Conservation (phyloP, 2,329 filamentous ascomycete species). For the Pestalotiopsis sp. region DNA sequence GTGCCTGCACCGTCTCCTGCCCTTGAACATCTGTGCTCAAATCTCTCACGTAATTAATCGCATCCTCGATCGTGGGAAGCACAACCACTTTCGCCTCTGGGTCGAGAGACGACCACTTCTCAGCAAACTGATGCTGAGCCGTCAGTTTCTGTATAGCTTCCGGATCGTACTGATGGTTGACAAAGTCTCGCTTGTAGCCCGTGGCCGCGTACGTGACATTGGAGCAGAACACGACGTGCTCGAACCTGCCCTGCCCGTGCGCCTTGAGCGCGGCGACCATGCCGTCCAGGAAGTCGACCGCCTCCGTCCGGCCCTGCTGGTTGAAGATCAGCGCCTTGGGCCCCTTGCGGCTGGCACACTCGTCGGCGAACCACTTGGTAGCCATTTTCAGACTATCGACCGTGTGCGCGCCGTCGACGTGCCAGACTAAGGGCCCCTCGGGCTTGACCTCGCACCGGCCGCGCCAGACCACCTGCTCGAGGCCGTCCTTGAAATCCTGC, state of each 20-base stretch:
- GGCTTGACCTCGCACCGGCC: slow-evolving; percentile 73
- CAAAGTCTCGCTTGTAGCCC: slow-evolving; percentile 59
- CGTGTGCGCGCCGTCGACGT: slow-evolving; percentile 93
- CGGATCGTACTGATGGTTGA: slow-evolving; percentile 57
- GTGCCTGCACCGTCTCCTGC: slow-evolving; percentile 43
- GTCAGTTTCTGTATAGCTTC: slow-evolving; percentile 54
- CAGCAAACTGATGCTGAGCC: slow-evolving; percentile 54
- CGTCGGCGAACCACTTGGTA: slow-evolving; percentile 75
- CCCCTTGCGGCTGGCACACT: slow-evolving; percentile 32
- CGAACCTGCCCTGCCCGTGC: slow-evolving; percentile 52
- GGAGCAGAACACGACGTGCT: slow-evolving; percentile 80
- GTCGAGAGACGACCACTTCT: slow-evolving; percentile 52
- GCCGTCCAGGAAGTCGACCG: slow-evolving; percentile 52
- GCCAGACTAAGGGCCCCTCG: slow-evolving; percentile 70
- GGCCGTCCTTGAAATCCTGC: slow-evolving; percentile 67
- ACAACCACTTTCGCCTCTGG: slow-evolving; percentile 47
- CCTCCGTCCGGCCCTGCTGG: slow-evolving; percentile 17
- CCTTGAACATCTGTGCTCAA: slow-evolving; percentile 31
- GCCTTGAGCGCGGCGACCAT: slow-evolving; percentile 41
- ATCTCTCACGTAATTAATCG: slow-evolving; percentile 48
- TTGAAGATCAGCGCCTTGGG: slow-evolving; percentile 71
- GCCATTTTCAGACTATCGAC: slow-evolving; percentile 84
- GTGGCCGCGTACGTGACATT: slow-evolving; percentile 63
- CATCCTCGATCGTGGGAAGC: slow-evolving; percentile 57
- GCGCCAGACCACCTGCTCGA: slow-evolving; percentile 76